phyloP scores from a whole-genome alignment of 2,329 filamentous ascomycete genomes.

The Clonostachys sp. region DNA sequence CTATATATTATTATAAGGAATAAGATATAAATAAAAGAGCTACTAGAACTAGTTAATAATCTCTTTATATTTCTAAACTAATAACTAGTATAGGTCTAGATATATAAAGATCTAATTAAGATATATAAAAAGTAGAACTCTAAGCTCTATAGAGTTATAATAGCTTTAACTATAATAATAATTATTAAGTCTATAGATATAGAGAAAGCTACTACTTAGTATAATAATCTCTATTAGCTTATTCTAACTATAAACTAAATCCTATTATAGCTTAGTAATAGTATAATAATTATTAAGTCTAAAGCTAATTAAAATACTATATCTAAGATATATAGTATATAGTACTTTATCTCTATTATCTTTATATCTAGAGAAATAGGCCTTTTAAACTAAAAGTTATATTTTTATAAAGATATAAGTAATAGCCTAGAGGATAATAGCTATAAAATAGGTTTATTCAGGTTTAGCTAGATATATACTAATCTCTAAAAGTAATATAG shows the following conservation, averaged over 20 bases:
- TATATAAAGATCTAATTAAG: neutral
- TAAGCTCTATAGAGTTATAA: neutral
- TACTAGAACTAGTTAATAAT: no score
- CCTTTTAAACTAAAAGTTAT: neutral
- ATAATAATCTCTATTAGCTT: neutral
- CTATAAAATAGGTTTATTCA: no score
- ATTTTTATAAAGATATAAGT: neutral
- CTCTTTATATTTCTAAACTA: no score
- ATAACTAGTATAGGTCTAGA: no score
- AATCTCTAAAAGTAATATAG: no score
- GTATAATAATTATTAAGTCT: neutral
- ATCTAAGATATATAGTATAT: neutral
- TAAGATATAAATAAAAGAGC: no score
- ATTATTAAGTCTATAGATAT: neutral
- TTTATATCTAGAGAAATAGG: neutral
- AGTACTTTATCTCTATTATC: neutral
- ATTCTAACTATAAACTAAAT: neutral
- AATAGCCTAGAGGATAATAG: no score
- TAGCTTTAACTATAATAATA: neutral
- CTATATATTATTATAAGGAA: no score
- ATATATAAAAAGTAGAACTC: neutral
- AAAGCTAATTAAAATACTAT: neutral
- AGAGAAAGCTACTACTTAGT: neutral
- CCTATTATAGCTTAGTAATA: neutral
- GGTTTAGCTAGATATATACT: no score